Conservation (phyloP, 768 basidiomycete species). For the Lentinula guzmanii region DNA sequence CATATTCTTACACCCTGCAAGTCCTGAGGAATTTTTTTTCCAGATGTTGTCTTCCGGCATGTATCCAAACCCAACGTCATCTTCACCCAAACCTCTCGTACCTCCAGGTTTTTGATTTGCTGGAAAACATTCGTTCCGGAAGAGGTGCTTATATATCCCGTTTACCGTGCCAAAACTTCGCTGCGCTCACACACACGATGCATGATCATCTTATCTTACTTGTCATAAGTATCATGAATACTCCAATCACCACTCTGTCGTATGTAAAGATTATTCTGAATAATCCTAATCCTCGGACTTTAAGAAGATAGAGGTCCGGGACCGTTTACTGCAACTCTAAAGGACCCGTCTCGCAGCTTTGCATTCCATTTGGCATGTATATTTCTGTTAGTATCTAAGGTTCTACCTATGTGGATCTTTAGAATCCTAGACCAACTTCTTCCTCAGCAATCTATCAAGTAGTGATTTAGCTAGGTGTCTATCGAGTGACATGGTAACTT, state of each 20-base stretch:
- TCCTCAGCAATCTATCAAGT: neutral
- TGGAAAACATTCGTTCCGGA: neutral
- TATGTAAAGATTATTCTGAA: neutral
- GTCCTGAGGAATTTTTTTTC: neutral
- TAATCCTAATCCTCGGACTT: neutral
- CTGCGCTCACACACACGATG: neutral
- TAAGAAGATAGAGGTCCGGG: neutral
- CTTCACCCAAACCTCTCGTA: slow-evolving; percentile 57
- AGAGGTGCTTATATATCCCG: neutral
- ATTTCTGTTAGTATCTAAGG: neutral
- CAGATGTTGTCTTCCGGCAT: slow-evolving; percentile 73
- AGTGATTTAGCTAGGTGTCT: neutral
- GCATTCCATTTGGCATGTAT: neutral
- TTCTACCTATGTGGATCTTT: neutral
- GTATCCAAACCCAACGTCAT: slow-evolving; percentile 45
- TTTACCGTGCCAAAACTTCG: neutral
- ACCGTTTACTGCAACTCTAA: neutral
- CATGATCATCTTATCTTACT: neutral
- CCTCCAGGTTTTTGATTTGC: slow-evolving; percentile 74
- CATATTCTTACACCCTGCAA: neutral
- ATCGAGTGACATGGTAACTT: neutral
- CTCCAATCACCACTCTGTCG: neutral
- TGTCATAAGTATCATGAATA: neutral
- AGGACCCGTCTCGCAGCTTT: neutral
- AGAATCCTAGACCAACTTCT: slow-evolving; percentile 1